Evolutionary conservation across 2,329 filamentous ascomycete species (phyloP).

Genomic region (Aspergillus nomiae): DNA sequence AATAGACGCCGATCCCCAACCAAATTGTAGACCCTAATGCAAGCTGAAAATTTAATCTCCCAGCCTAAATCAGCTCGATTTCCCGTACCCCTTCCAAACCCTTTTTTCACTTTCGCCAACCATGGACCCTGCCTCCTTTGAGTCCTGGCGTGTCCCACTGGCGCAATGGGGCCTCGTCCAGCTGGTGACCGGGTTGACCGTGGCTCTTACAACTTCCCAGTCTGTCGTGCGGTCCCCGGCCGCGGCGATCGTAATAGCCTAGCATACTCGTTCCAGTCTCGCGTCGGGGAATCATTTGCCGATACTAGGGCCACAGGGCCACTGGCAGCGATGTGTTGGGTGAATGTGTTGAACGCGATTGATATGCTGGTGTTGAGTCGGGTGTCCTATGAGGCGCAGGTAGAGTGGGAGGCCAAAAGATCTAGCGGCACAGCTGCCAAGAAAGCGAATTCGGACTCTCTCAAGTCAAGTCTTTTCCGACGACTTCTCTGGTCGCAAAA

Average conservation of each 20-base stretch:
- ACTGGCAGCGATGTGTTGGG: constrained; percentile 23
- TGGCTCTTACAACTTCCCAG: constrained; percentile 12
- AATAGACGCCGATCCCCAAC: background rate
- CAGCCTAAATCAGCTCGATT: too few species aligned
- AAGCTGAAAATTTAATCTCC: background rate
- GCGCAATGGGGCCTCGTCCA: constrained; percentile 18
- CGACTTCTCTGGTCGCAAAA: constrained; percentile 14
- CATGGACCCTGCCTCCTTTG: background rate
- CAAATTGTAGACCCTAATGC: background rate
- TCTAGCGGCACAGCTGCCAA: background rate
- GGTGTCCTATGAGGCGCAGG: constrained; percentile 17
- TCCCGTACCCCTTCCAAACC: background rate
- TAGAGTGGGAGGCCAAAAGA: constrained; percentile 12
- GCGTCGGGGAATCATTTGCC: background rate
- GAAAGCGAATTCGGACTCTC: background rate
- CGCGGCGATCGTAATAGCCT: constrained; percentile 12
- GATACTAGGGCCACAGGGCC: constrained; percentile 17
- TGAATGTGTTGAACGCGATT: constrained; percentile 24
- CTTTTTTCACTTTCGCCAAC: background rate
- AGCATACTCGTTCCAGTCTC: constrained; percentile 13
- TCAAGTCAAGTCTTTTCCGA: background rate
- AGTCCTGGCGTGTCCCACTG: constrained; percentile 12
- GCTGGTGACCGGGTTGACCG: constrained; percentile 13
- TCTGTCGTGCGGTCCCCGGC: constrained; percentile 10
- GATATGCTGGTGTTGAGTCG: constrained; percentile 22